These are phyloP conservation scores for Pythium dissimile DNA, from an alignment of 352 stramenopile species.

Conservation along the genomic window DNA sequence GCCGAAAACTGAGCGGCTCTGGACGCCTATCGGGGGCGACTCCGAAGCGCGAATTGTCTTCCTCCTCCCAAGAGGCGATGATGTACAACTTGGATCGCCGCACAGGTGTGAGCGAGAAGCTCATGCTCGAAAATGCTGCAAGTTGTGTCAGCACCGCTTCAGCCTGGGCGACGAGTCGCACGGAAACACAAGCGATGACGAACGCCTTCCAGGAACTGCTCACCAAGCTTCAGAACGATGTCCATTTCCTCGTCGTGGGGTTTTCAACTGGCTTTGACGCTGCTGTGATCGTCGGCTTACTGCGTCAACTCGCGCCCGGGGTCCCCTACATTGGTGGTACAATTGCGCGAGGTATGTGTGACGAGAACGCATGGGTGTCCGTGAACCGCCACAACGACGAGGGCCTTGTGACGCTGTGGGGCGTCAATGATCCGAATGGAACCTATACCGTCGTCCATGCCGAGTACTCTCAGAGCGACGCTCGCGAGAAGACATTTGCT, in stretches of 20 bases:
- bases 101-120: constrained; percentile 43
- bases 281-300: constrained; percentile 62
- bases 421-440: constrained; percentile 79
- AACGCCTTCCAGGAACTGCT: constrained; percentile 76
- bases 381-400: constrained; percentile 84
- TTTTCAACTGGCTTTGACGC: constrained; percentile 84
- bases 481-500: constrained; percentile 72
- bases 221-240: constrained; percentile 69
- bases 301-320: constrained; percentile 70
- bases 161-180: constrained; percentile 71
- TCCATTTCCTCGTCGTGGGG: constrained; percentile 83
- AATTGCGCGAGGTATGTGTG: constrained; percentile 80
- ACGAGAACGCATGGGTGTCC: constrained; percentile 86
- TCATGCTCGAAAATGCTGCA: constrained; percentile 44
- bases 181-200: constrained; percentile 68
- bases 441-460: constrained; percentile 80
- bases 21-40: background rate
- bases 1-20: background rate
- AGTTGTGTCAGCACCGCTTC: constrained; percentile 71
- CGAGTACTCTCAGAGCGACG: constrained; percentile 79
- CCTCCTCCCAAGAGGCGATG: constrained; percentile 26
- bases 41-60: background rate
- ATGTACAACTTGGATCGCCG: constrained; percentile 43
- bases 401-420: constrained; percentile 80
- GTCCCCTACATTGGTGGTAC: constrained; percentile 84